phyloP scores from a whole-genome alignment of 768 basidiomycete genomes.

The Lactarius hatsudake region DNA sequence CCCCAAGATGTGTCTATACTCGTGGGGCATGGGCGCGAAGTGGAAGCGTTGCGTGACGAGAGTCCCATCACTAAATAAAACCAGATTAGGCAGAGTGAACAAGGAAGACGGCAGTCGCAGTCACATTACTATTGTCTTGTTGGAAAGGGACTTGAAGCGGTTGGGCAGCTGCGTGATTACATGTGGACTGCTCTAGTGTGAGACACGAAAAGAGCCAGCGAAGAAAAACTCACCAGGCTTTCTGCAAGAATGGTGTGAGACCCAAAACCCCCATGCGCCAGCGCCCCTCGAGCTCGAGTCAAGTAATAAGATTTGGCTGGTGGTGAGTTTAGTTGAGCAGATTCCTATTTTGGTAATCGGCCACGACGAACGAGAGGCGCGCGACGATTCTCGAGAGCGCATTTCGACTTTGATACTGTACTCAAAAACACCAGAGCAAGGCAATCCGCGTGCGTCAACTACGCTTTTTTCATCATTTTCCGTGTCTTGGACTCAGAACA shows the following conservation, averaged over 20 bases:
- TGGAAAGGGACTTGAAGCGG: conserved; percentile 57
- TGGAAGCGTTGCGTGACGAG: conserved; percentile 82
- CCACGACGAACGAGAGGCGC: conserved; percentile 2
- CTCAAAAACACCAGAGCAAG: conserved; percentile 2
- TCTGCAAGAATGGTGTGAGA: conserved; percentile 65
- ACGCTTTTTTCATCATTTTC: background rate
- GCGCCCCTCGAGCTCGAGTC: background rate
- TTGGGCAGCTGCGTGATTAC: conserved; percentile 61
- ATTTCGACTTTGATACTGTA: background rate
- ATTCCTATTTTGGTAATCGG: conserved; percentile 15
- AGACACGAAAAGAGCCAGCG: background rate
- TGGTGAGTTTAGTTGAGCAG: background rate
- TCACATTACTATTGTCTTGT: conserved; percentile 76
- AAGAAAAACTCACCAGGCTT: conserved; percentile 48
- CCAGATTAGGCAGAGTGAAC: conserved; percentile 14
- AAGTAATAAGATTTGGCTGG: background rate
- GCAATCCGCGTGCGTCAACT: conserved; percentile 1
- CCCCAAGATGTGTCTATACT: conserved; percentile 67
- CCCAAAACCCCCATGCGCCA: conserved; percentile 66
- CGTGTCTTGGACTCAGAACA: background rate
- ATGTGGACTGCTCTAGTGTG: conserved; percentile 48
- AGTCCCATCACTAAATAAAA: conserved; percentile 66
- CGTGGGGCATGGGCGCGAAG: conserved; percentile 62
- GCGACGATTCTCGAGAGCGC: background rate
- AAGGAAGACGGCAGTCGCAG: conserved; percentile 28